Evolutionary conservation across 176 grass and related monocot species (phyloP).

Genomic region (Carex parvula): DNA sequence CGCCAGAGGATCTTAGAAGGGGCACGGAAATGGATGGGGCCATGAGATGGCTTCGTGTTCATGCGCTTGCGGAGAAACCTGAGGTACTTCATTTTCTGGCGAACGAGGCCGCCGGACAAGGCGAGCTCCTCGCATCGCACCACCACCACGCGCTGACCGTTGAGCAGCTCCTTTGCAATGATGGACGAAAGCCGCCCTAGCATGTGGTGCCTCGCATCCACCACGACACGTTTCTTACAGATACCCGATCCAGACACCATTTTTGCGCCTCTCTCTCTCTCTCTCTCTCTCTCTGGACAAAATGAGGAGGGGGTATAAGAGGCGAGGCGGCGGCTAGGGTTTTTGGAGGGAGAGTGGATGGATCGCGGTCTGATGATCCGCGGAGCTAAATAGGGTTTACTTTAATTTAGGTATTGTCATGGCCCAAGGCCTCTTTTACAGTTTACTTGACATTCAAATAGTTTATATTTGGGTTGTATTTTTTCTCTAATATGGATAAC

Average conservation of each 20-base stretch:
- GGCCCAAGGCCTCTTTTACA: background rate
- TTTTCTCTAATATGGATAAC: background rate
- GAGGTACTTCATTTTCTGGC: constrained; percentile 51
- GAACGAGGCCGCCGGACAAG: constrained; percentile 33
- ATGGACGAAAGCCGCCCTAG: constrained; percentile 32
- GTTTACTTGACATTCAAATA: background rate
- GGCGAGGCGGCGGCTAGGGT: constrained; percentile 24
- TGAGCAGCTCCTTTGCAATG: constrained; percentile 37
- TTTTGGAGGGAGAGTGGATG: background rate
- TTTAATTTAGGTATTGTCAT: background rate
- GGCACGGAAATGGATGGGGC: constrained; percentile 44
- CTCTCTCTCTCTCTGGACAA: background rate
- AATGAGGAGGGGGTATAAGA: constrained; percentile 3
- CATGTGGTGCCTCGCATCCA: constrained; percentile 38
- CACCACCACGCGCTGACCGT: constrained; percentile 33
- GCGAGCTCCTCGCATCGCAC: constrained; percentile 42
- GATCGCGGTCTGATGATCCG: too few species aligned
- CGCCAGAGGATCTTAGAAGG: constrained; percentile 52
- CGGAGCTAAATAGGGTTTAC: background rate
- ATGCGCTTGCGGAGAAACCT: constrained; percentile 47
- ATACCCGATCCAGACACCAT: constrained; percentile 40
- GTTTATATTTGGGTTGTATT: background rate
- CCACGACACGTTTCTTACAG: constrained; percentile 25
- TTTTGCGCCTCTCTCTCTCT: constrained; percentile 5
- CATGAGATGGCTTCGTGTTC: constrained; percentile 47